These are phyloP conservation scores for Aspergillus versicolor DNA, from an alignment of 2,329 filamentous ascomycete species.

Conservation along the genomic window DNA sequence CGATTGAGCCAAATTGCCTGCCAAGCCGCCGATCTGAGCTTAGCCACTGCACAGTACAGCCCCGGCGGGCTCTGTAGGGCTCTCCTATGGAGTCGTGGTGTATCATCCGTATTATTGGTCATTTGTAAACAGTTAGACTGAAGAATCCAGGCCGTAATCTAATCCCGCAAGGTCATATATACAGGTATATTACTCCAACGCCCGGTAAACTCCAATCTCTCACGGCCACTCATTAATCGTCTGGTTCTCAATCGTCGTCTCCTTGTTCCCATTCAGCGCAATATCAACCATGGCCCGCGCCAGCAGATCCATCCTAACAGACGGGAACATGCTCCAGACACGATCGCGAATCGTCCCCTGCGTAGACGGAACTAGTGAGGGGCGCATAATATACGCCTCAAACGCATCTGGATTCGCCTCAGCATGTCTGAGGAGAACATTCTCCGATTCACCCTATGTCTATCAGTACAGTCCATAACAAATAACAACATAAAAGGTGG, in stretches of 20 bases:
- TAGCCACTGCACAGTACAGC: no score
- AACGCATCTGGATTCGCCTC: conserved; percentile 13
- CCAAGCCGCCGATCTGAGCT: no score
- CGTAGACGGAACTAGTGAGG: conserved; percentile 15
- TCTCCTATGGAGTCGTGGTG: no score
- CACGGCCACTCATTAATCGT: background rate
- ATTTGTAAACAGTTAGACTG: no score
- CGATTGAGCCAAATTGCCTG: no score
- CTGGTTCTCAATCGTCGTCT: conserved; percentile 17
- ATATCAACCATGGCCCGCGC: conserved; percentile 17
- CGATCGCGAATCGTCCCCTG: conserved; percentile 10
- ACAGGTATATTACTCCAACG: no score
- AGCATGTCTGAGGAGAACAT: conserved; percentile 14
- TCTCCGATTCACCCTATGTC: conserved; percentile 20
- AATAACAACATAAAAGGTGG: background rate
- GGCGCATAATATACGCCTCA: conserved; percentile 21
- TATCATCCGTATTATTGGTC: no score
- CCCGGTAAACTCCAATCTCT: no score
- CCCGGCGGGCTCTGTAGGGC: no score
- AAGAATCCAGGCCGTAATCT: no score
- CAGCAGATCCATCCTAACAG: conserved; percentile 16
- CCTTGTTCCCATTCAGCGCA: conserved; percentile 13
- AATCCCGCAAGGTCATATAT: no score
- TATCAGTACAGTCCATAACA: background rate
- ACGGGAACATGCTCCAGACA: conserved; percentile 15